A percentile compares a stretch with the other conserved stretches of the same genome.
Conservation (phyloP, 2,329 filamentous ascomycete species). For the Colletotrichum phormii region DNA sequence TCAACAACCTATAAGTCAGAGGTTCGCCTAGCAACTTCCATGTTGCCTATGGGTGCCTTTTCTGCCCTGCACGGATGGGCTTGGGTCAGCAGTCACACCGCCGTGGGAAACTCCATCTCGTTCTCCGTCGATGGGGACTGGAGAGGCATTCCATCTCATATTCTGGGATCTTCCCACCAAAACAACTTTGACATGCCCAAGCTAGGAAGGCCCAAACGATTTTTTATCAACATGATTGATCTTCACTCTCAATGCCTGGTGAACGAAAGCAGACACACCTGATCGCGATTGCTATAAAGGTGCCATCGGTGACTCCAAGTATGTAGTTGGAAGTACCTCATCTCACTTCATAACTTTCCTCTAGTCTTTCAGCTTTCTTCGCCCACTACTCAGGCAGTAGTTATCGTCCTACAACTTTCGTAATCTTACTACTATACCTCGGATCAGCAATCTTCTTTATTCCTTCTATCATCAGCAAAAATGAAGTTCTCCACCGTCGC, state of each 20-base stretch:
- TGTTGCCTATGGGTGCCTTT: neutral
- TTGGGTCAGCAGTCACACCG: neutral
- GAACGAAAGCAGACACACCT: neutral
- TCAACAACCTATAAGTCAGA: neutral
- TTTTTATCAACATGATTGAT: neutral
- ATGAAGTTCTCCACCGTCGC: neutral
- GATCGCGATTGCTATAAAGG: neutral
- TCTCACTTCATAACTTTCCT: neutral
- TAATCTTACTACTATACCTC: neutral
- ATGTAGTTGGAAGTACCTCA: neutral
- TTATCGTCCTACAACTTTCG: neutral
- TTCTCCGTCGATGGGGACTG: neutral
- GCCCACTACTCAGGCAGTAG: neutral
- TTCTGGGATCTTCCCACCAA: neutral
- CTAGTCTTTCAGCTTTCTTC: neutral
- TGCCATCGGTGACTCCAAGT: neutral
- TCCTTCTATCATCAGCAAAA: neutral
- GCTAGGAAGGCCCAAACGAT: neutral
- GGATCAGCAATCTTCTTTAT: neutral
- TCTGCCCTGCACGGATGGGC: neutral
- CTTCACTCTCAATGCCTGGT: neutral
- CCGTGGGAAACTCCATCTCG: neutral
- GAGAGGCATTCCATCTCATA: neutral
- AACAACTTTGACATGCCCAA: neutral
- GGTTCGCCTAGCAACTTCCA: neutral